Base-by-base conservation (phyloP, 306 rosid genomes). In the Vigna angularis region DNA sequence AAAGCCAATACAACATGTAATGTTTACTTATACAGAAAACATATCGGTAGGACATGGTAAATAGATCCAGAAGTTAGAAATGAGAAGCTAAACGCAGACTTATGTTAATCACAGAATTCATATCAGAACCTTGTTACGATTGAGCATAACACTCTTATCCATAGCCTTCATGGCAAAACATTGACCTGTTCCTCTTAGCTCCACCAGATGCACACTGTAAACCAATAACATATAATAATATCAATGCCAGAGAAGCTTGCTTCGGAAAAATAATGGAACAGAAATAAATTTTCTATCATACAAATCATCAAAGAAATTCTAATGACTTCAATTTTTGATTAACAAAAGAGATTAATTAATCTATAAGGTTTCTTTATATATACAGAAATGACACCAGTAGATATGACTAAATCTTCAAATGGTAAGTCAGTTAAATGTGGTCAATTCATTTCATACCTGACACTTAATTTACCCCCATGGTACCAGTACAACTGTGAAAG, bases 141-240 rank as follows among this genome's bases (percentile, higher is more conserved):
- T 95, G 77, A 93, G 97, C 98, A 95, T 93, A 56, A 89, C 83
- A 36, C 87, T 56, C 82, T 95, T 95, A 70, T 95, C 99, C 99
- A 95, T 95, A 59, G 99, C 97, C 82, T 95, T 95, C 99, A 95
- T 95, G 56, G 99, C 98, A 70, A 93, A 95, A 74, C 66, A 70
- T 56, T 84, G 92, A 66, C 83, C 94, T 45, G 89, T 91, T 84
- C 93, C 99, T 47, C 83, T 50, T 69, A 95, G 84, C 86, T 95
- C 98, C 72, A 95, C 99, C 82, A 95, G 83, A 84, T 95, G 99
- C 85, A 95, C 98, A 63, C 98, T 95, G 87, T 75, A 88, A 70
- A 22, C 34, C 66, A 77, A 1, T 81, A 36, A 58, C 48, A 73
- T 50, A 38, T 10, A 6, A 64, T 52, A 51, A 57, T 70, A 32